Conservation (phyloP, 2,329 filamentous ascomycete species). For the Aspergillus flavus region DNA sequence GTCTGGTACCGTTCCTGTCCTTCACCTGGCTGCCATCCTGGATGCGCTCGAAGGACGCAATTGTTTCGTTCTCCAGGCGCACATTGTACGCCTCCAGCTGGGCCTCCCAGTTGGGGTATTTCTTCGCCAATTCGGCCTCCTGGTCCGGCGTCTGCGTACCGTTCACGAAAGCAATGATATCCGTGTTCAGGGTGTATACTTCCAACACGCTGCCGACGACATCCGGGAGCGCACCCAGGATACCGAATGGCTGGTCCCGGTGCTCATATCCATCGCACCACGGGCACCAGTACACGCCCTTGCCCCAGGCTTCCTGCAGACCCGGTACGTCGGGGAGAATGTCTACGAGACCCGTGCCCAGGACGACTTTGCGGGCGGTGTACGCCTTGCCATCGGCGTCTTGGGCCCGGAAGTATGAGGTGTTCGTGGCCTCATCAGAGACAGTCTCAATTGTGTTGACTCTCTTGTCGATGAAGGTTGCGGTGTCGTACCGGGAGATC, state of each 20-base stretch:
- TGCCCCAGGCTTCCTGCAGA: conserved; percentile 57
- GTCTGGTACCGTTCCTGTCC: conserved; percentile 32
- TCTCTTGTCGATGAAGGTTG: conserved; percentile 55
- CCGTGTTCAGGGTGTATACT: conserved; percentile 57
- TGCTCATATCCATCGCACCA: conserved; percentile 68
- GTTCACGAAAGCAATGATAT: conserved; percentile 62
- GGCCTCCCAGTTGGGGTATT: conserved; percentile 51
- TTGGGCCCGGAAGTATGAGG: conserved; percentile 52
- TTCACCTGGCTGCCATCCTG: conserved; percentile 33
- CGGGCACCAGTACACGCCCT: conserved; percentile 65
- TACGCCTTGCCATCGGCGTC: conserved; percentile 39
- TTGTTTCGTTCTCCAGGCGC: conserved; percentile 59
- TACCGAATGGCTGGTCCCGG: conserved; percentile 59
- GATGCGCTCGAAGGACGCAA: conserved; percentile 53
- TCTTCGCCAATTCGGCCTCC: conserved; percentile 43
- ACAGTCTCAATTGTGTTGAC: conserved; percentile 43
- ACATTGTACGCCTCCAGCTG: conserved; percentile 57
- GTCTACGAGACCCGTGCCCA: conserved; percentile 61
- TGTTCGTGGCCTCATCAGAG: conserved; percentile 31
- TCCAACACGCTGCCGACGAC: conserved; percentile 53
- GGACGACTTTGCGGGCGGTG: conserved; percentile 57
- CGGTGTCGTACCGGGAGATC: conserved; percentile 55
- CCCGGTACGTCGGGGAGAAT: conserved; percentile 59
- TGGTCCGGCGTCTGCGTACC: conserved; percentile 56
- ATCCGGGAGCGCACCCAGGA: conserved; percentile 52